These are phyloP conservation scores for Myrica gale DNA, from an alignment of 306 rosid genomes.

Conservation along the genomic window DNA sequence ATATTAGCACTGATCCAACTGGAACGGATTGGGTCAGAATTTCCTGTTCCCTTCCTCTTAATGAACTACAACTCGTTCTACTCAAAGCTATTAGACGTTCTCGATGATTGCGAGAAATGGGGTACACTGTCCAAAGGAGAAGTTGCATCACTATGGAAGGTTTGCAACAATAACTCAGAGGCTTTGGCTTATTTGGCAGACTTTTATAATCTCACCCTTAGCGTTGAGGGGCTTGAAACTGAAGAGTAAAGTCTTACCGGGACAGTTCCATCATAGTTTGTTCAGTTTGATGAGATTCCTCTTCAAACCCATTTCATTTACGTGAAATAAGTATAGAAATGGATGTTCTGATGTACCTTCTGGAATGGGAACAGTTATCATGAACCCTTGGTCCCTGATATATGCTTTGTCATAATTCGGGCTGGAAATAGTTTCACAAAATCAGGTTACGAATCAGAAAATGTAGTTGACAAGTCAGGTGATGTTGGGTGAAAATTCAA, in stretches of 20 bases:
- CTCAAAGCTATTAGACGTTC: slow-evolving; percentile 69
- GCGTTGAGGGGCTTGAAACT: slow-evolving; percentile 28
- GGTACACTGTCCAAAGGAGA: slow-evolving; percentile 82
- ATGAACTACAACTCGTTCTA: slow-evolving; percentile 88
- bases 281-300: not conserved
- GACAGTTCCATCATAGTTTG: slow-evolving; percentile 13
- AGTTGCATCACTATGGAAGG: slow-evolving; percentile 76
- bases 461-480: not conserved
- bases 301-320: not conserved
- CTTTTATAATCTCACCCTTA: slow-evolving; percentile 50
- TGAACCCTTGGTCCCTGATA: not conserved
- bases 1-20: slow-evolving; percentile 74
- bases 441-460: not conserved
- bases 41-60: slow-evolving; percentile 71
- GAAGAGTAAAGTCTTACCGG: slow-evolving; percentile 25
- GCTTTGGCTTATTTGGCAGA: slow-evolving; percentile 70
- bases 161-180: slow-evolving; percentile 68
- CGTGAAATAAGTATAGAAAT: not conserved
- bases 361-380: not conserved
- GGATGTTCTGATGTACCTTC: not conserved
- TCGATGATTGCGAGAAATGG: slow-evolving; percentile 61
- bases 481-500: not conserved
- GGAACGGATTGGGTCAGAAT: slow-evolving; percentile 72
- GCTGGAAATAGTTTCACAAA: not conserved
- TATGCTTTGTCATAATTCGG: not conserved